Evolutionary conservation across 1,139 yeast genomes (phyloP), one percentile per base, ranked within the genome.

Genomic region (Fermentozyma sake): DNA sequence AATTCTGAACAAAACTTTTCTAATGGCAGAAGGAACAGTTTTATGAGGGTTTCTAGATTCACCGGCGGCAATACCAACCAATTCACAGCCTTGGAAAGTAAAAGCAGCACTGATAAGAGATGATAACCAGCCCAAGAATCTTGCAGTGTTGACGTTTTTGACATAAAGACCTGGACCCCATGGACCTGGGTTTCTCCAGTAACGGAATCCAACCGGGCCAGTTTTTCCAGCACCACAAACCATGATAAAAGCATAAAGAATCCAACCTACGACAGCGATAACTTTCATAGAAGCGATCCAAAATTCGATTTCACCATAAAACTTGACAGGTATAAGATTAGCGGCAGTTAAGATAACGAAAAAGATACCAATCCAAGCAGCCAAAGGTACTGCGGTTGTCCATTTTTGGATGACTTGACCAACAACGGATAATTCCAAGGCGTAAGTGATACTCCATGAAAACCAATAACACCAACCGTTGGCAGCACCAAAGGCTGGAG

Each of bases 141-240:
- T 63, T 29, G 66, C 82, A 16, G 77, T 68, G 44, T 69, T 64
- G 20, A 59, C 54, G 39, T 68, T 57, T 18, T 43, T 33, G 15
- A 61, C 58, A 11, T 66, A 59, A 32, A 67, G 58, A 24, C 85
- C 86, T 6, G 79, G 69, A 38, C 85, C 87, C 78, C 72, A 85
- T 2, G 96, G 79, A 29, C 96, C 96, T 3, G 96, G 96, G 48
- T 87, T 62, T 56, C 89, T 76, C 96, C 96, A 89, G 61, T 87
- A 86, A 52, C 87, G 69, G 66, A 81, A 82, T 6, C 91, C 94
- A 25, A 83, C 72, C 10, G 87, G 82, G 11, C 87, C 86, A 10
- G 73, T 67, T 24, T 54, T 41, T 31, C 82, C 79, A 8, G 80
- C 85, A 41, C 93, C 93, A 49, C 85, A 77, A 16, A 79, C 84